A percentile compares a stretch with the other conserved stretches of the same genome.
phyloP scores from a whole-genome alignment of 2,329 filamentous ascomycete species.

The Neophaeococcomyces aloes region DNA sequence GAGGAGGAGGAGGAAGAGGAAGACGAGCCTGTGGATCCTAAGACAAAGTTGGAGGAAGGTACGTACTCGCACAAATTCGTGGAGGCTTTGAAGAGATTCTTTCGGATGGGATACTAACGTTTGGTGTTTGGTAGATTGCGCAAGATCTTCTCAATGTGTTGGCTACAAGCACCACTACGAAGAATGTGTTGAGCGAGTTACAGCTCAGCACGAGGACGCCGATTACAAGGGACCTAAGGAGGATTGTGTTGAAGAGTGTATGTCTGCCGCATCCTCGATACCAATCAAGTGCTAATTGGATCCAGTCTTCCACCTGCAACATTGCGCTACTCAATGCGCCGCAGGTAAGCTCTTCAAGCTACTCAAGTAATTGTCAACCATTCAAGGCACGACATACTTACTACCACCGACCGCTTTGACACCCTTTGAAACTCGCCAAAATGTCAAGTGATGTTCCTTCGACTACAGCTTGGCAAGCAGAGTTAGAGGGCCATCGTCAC shows the following conservation, averaged over 20 bases:
- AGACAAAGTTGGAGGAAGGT: conserved; percentile 88
- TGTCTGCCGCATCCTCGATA: conserved; percentile 33
- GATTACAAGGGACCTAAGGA: conserved; percentile 66
- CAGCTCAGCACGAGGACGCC: conserved; percentile 51
- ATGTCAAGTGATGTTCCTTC: neutral
- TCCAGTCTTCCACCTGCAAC: conserved; percentile 93
- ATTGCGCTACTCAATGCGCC: conserved; percentile 87
- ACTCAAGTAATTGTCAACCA: conserved; percentile 61
- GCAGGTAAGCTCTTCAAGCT: conserved; percentile 89
- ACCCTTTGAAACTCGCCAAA: neutral
- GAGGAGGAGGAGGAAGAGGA: conserved; percentile 61
- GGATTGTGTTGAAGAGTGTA: conserved; percentile 99
- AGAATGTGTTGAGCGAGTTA: conserved; percentile 93
- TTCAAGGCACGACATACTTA: neutral
- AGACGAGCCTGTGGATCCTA: conserved; percentile 72
- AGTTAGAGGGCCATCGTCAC: neutral
- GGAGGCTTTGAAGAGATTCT: neutral
- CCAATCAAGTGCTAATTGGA: conserved; percentile 10
- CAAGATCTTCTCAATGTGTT: conserved; percentile 72
- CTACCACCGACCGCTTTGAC: neutral
- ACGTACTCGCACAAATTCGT: conserved; percentile 34
- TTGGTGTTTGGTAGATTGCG: conserved; percentile 59
- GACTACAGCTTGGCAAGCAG: neutral
- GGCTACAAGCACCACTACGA: conserved; percentile 96
- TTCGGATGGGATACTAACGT: neutral